phyloP scores from a whole-genome alignment of 116 monocot genomes.

The Papilionanthe hybrid region DNA sequence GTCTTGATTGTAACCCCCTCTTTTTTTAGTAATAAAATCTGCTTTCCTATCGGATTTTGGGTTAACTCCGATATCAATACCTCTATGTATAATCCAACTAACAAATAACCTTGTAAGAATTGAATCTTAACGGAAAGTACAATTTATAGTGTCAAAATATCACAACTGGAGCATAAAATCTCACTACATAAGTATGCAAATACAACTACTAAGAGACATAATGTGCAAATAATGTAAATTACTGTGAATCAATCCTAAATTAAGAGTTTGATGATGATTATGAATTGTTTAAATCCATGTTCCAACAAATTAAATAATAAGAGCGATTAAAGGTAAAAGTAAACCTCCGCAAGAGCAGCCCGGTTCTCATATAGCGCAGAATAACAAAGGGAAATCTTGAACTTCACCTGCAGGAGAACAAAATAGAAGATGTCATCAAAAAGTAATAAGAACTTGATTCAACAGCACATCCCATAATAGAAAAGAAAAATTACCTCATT shows the following conservation, averaged over 20 bases:
- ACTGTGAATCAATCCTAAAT: not conserved
- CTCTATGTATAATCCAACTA: not conserved
- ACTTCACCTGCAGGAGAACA: conserved; percentile 73
- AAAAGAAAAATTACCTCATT: conserved; percentile 66
- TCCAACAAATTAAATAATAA: not conserved
- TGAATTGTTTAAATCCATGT: not conserved
- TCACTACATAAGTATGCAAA: not conserved
- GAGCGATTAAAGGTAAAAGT: conserved; percentile 6
- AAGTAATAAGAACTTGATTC: not conserved
- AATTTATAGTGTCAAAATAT: not conserved
- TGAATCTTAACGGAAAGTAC: not conserved
- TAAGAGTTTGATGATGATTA: not conserved
- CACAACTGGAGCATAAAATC: not conserved
- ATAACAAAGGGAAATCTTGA: conserved; percentile 89
- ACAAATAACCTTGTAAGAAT: not conserved
- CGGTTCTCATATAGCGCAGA: conserved; percentile 79
- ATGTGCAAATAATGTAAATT: not conserved
- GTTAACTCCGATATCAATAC: no score
- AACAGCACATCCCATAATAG: conserved; percentile 1
- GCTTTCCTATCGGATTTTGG: no score
- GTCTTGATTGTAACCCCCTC: no score
- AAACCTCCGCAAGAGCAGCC: conserved; percentile 87
- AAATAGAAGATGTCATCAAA: not conserved
- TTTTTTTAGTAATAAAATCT: no score
- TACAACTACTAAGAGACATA: not conserved